These are phyloP conservation scores for Entomortierella parvispora DNA, from an alignment of 192 early-diverging fungal genomes.

Conservation along the genomic window DNA sequence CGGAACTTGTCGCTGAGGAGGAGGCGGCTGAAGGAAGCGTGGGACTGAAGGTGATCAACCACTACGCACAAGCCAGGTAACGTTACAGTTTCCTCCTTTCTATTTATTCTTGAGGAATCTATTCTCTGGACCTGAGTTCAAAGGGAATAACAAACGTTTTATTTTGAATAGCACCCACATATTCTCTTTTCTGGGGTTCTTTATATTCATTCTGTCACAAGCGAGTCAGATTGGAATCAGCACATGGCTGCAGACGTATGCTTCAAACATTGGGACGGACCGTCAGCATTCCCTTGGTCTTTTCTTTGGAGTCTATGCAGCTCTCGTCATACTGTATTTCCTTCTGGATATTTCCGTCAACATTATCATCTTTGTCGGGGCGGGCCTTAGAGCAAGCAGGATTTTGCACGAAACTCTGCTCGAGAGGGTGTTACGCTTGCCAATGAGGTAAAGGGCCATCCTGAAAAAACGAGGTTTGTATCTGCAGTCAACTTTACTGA, in stretches of 20 bases:
- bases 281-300: conserved; percentile 2
- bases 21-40: conserved; percentile 84
- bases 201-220: conserved; percentile 26
- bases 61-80: conserved; percentile 69
- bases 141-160: too few species aligned
- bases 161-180: conserved; percentile 1
- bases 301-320: conserved; percentile 32
- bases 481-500: conserved; percentile 48
- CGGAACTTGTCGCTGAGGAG: conserved; percentile 81
- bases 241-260: conserved; percentile 33
- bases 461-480: background rate
- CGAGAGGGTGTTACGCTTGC: conserved; percentile 67
- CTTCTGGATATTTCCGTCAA: conserved; percentile 26
- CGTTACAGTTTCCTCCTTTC: background rate
- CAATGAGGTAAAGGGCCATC: conserved; percentile 49
- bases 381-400: conserved; percentile 45
- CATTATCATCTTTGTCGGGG: conserved; percentile 15
- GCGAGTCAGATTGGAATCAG: conserved; percentile 35
- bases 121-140: conserved; percentile 67
- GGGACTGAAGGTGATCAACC: conserved; percentile 72
- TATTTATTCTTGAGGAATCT: background rate
- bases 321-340: conserved; percentile 18
- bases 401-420: conserved; percentile 70
- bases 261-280: background rate
- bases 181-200: conserved; percentile 5